Evolutionary conservation across 495 filamentous ascomycete species (phyloP).

Genomic region (Tirmania nivea): DNA sequence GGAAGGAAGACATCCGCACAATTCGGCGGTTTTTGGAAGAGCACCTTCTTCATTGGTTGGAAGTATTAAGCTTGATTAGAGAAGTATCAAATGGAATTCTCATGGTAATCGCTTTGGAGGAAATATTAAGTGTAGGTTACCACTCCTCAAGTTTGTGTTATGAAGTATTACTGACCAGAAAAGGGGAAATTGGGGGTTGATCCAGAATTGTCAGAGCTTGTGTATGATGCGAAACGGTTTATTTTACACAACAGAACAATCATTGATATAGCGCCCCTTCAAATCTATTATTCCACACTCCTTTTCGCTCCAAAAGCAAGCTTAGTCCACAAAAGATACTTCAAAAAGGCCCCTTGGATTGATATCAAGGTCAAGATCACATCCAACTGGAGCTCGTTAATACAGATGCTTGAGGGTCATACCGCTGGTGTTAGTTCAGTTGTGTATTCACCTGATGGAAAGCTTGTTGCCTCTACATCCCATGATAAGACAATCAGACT

Average conservation of each 20-base stretch:
- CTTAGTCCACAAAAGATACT: background rate
- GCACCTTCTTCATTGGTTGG: background rate
- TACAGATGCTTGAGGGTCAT: too few species aligned
- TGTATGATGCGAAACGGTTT: background rate
- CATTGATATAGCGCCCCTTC: background rate
- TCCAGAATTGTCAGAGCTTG: background rate
- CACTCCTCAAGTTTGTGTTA: too few species aligned
- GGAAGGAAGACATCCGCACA: slow-evolving; percentile 9
- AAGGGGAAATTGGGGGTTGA: background rate
- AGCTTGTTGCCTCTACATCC: too few species aligned
- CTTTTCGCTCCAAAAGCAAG: background rate
- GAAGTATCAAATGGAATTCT: background rate
- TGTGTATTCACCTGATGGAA: too few species aligned
- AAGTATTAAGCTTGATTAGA: slow-evolving; percentile 8
- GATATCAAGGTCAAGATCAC: too few species aligned
- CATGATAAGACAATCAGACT: too few species aligned
- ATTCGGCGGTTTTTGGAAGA: slow-evolving; percentile 4
- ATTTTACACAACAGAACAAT: background rate
- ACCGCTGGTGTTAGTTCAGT: too few species aligned
- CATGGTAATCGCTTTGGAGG: background rate
- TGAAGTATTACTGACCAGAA: too few species aligned
- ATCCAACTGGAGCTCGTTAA: too few species aligned
- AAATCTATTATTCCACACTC: background rate
- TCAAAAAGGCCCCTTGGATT: too few species aligned
- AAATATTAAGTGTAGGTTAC: background rate